Conservation (phyloP, 345 rosid species). For the Salix caprea region DNA sequence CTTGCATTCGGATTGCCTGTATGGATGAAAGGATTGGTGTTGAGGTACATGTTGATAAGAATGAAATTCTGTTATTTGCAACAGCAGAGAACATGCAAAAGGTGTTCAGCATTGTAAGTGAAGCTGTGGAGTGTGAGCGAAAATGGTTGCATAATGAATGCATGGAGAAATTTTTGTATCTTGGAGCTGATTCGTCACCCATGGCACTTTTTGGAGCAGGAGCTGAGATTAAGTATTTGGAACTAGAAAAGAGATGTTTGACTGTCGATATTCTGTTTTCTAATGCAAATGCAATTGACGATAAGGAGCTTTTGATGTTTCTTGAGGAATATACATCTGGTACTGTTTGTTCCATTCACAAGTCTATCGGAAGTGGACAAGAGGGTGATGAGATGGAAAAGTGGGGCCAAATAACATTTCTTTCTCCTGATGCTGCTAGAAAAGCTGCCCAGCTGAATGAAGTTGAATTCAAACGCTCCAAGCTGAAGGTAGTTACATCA, state of each 20-base stretch:
- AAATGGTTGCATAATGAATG: constrained; percentile 70
- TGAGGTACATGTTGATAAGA: constrained; percentile 52
- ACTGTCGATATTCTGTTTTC: constrained; percentile 55
- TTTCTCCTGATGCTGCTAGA: constrained; percentile 63
- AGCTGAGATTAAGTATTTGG: constrained; percentile 83
- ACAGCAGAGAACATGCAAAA: constrained; percentile 45
- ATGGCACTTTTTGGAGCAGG: constrained; percentile 83
- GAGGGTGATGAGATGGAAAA: constrained; percentile 50
- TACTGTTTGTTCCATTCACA: constrained; percentile 51
- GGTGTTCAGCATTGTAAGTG: constrained; percentile 45
- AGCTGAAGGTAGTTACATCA: constrained; percentile 7
- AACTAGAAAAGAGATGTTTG: constrained; percentile 61
- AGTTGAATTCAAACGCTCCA: constrained; percentile 52
- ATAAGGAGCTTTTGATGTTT: constrained; percentile 62
- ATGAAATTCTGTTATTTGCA: constrained; percentile 61
- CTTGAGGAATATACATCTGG: constrained; percentile 59
- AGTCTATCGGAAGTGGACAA: constrained; percentile 35
- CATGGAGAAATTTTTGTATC: constrained; percentile 55
- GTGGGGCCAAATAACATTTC: constrained; percentile 88
- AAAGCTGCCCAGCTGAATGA: constrained; percentile 54
- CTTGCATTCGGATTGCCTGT: constrained; percentile 42
- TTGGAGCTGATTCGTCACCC: constrained; percentile 45
- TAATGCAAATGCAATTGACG: constrained; percentile 37
- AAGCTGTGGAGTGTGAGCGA: constrained; percentile 55
- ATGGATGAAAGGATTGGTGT: constrained; percentile 61